A percentile compares a stretch with the other conserved stretches of the same genome.
phyloP scores from a whole-genome alignment of 495 filamentous ascomycete genomes.

The Letharia columbiana region DNA sequence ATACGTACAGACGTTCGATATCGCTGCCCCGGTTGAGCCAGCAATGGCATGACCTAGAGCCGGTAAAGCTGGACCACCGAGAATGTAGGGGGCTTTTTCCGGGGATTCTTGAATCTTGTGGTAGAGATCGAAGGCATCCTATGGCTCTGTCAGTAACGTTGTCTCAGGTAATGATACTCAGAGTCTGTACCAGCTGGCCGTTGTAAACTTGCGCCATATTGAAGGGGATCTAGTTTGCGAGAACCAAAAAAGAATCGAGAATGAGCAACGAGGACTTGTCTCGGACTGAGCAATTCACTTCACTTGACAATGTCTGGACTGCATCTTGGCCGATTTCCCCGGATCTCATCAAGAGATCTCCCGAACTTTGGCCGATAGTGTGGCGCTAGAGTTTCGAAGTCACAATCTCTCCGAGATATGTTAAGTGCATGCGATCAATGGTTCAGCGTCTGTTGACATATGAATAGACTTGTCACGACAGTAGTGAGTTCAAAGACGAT shows the following conservation, averaged over 20 bases:
- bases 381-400: too few species aligned
- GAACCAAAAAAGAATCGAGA: not conserved
- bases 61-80: slow-evolving; percentile 54
- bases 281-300: not conserved
- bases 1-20: slow-evolving; percentile 73
- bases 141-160: slow-evolving; percentile 7
- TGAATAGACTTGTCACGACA: too few species aligned
- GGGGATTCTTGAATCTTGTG: slow-evolving; percentile 37
- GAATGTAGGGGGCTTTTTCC: slow-evolving; percentile 29
- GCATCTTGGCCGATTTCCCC: not conserved
- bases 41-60: slow-evolving; percentile 82
- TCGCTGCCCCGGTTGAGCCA: slow-evolving; percentile 67
- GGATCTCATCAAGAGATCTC: not conserved
- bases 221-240: not conserved
- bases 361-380: not conserved
- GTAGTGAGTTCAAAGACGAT: too few species aligned
- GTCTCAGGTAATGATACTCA: not conserved
- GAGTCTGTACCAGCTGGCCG: slow-evolving; percentile 24
- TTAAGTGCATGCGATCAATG: too few species aligned
- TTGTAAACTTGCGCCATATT: slow-evolving; percentile 27
- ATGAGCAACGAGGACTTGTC: not conserved
- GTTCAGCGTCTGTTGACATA: too few species aligned
- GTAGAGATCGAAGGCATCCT: slow-evolving; percentile 47
- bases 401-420: too few species aligned
- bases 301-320: not conserved